Conservation (phyloP, 2,329 filamentous ascomycete species). For the Tolypocladium paradoxum region DNA sequence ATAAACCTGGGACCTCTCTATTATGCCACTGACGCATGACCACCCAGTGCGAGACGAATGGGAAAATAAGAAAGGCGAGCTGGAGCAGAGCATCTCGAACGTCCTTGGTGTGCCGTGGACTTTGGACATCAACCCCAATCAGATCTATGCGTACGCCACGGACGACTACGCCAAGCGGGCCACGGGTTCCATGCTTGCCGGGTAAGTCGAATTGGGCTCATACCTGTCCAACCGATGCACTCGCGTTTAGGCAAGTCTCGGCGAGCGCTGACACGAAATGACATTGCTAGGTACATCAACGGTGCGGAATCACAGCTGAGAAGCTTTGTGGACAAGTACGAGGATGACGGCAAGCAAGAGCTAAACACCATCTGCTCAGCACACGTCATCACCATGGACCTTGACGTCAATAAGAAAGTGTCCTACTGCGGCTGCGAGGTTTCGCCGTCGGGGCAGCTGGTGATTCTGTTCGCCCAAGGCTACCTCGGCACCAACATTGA, state of each 20-base stretch:
- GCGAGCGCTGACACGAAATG: neutral
- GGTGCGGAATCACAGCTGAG: constrained; percentile 29
- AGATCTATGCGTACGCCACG: constrained; percentile 35
- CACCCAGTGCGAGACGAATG: constrained; percentile 39
- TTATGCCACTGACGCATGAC: neutral
- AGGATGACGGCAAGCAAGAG: constrained; percentile 29
- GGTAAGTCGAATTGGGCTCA: constrained; percentile 18
- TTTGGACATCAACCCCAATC: constrained; percentile 34
- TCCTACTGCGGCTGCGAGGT: constrained; percentile 34
- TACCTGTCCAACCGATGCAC: neutral
- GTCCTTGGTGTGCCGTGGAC: constrained; percentile 38
- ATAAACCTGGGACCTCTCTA: neutral
- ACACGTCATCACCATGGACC: constrained; percentile 33
- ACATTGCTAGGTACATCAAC: constrained; percentile 29
- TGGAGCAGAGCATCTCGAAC: constrained; percentile 32
- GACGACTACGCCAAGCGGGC: constrained; percentile 29
- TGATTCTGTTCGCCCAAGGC: constrained; percentile 32
- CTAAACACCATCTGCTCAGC: constrained; percentile 34
- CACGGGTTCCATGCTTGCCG: constrained; percentile 31
- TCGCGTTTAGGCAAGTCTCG: neutral
- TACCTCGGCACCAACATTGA: constrained; percentile 34
- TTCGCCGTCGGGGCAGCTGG: constrained; percentile 29
- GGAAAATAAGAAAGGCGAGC: constrained; percentile 33
- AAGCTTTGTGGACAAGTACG: constrained; percentile 24
- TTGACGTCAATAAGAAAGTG: constrained; percentile 31